Evolutionary conservation across 2,329 filamentous ascomycete species (phyloP).

Genomic region (Xylariaceae sp.): DNA sequence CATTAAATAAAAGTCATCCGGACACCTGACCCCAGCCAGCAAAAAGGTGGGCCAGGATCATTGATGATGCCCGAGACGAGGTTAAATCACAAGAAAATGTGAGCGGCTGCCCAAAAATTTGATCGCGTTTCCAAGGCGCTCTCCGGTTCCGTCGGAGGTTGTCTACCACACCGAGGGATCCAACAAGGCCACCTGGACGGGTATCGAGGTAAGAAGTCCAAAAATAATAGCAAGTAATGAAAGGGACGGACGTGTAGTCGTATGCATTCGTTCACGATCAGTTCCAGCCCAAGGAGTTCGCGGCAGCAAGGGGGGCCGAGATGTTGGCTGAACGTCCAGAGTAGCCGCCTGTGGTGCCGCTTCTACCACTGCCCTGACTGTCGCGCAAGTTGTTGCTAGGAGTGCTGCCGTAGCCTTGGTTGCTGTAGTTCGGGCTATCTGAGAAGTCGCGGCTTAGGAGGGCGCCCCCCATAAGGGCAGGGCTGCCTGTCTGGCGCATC

Average conservation of each 20-base stretch:
- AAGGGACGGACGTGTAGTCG: constrained; percentile 30
- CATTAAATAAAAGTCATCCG: constrained; percentile 31
- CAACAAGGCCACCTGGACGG: constrained; percentile 36
- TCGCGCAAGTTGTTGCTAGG: constrained; percentile 40
- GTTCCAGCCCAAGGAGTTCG: constrained; percentile 96
- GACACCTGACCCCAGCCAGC: constrained; percentile 30
- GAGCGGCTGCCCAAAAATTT: constrained; percentile 24
- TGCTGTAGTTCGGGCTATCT: constrained; percentile 15
- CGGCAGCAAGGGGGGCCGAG: constrained; percentile 83
- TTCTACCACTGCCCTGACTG: constrained; percentile 64
- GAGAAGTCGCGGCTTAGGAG: constrained; percentile 55
- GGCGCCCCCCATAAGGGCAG: constrained; percentile 67
- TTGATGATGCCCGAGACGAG: constrained; percentile 23
- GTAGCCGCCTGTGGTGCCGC: constrained; percentile 42
- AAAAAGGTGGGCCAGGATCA: constrained; percentile 31
- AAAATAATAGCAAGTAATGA: constrained; percentile 13
- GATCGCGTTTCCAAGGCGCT: constrained; percentile 27
- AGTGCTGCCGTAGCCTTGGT: constrained; percentile 45
- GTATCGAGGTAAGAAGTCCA: constrained; percentile 41
- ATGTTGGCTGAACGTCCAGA: constrained; percentile 63
- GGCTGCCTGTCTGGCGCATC: constrained; percentile 53
- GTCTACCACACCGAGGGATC: constrained; percentile 9
- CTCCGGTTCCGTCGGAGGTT: constrained; percentile 18
- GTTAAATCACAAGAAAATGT: constrained; percentile 32
- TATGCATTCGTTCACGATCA: constrained; percentile 43